phyloP scores from a whole-genome alignment of 2,329 filamentous ascomycete genomes.

The Chalara sp. region DNA sequence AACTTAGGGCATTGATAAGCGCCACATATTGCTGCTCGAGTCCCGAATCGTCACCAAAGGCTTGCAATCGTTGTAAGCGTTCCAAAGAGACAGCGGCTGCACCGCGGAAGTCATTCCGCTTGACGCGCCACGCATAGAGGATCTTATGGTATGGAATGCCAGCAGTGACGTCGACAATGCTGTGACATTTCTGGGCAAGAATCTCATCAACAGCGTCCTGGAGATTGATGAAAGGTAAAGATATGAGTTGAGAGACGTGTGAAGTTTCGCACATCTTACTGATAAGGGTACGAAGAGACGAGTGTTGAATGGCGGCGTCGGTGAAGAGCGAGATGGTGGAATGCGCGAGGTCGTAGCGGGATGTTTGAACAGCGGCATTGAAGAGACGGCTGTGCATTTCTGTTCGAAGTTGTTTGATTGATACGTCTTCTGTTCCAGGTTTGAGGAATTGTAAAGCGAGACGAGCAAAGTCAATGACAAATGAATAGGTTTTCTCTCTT shows the following conservation, averaged over 20 bases:
- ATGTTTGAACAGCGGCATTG: constrained; percentile 70
- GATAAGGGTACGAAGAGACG: constrained; percentile 64
- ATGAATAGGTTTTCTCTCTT: constrained; percentile 66
- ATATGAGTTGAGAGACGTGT: constrained; percentile 61
- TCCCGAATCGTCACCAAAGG: constrained; percentile 56
- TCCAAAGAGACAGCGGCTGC: constrained; percentile 57
- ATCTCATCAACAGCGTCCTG: constrained; percentile 73
- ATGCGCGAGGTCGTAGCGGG: constrained; percentile 77
- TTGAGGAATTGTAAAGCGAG: constrained; percentile 60
- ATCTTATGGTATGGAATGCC: constrained; percentile 78
- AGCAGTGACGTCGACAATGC: constrained; percentile 56
- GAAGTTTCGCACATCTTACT: constrained; percentile 63
- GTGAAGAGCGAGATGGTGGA: constrained; percentile 68
- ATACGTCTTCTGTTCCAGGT: constrained; percentile 6
- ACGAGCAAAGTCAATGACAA: constrained; percentile 77
- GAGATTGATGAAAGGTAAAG: constrained; percentile 72
- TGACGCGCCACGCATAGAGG: constrained; percentile 84
- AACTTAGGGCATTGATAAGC: constrained; percentile 87
- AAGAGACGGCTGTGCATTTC: constrained; percentile 82
- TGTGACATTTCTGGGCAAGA: constrained; percentile 64
- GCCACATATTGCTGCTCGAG: constrained; percentile 76
- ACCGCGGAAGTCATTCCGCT: constrained; percentile 82
- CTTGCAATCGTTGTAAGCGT: constrained; percentile 55
- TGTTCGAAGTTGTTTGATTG: constrained; percentile 37
- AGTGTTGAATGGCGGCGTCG: constrained; percentile 63